Evolutionary conservation across 352 stramenopile genomes (phyloP).

Genomic region (Phytophthora europaea): DNA sequence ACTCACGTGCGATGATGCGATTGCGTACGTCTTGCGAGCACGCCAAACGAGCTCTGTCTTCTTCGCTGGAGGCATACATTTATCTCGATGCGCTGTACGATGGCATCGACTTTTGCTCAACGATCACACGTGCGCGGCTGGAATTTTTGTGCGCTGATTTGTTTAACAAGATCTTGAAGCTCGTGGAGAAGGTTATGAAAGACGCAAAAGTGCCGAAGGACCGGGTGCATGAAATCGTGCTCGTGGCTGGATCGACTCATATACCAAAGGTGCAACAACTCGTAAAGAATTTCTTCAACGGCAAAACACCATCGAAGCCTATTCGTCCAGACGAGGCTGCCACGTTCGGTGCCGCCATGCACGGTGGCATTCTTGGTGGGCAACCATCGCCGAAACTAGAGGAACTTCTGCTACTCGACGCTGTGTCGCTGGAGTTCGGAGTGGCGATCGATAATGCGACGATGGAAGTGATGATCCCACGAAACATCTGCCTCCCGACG

Average conservation of each 20-base stretch:
- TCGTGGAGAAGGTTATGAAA: not conserved
- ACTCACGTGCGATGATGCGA: not conserved
- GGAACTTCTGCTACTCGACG: not conserved
- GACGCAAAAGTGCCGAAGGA: not conserved
- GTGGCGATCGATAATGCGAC: not conserved
- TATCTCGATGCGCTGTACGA: not conserved
- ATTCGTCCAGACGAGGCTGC: not conserved
- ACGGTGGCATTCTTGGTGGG: not conserved
- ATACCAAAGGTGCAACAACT: not conserved
- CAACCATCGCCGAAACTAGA: not conserved
- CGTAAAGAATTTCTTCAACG: not conserved
- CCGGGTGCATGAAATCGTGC: not conserved
- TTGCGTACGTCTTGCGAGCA: not conserved
- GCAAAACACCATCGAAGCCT: not conserved
- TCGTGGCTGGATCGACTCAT: not conserved
- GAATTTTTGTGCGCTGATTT: not conserved
- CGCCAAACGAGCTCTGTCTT: not conserved
- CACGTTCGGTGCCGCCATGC: not conserved
- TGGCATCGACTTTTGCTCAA: not conserved
- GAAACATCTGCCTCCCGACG: not conserved
- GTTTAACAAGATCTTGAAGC: not conserved
- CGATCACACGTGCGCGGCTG: not conserved
- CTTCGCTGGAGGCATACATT: not conserved
- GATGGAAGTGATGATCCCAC: not conserved
- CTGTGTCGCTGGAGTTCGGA: not conserved